phyloP scores from a whole-genome alignment of 305 asterid species.

The Solanum chacoense region DNA sequence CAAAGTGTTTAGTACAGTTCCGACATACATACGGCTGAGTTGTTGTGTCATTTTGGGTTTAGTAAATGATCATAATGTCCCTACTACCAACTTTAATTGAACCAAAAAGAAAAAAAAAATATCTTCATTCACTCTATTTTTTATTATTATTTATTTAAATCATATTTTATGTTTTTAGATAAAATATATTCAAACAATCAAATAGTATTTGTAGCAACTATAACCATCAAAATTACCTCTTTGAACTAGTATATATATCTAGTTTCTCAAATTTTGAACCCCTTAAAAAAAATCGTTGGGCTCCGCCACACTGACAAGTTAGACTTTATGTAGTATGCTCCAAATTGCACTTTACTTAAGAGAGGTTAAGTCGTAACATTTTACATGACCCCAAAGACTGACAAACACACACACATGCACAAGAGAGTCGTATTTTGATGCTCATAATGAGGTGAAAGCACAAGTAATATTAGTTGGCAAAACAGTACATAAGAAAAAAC shows the following conservation, averaged over 20 bases:
- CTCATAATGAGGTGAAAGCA: neutral
- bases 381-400: neutral
- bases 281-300: neutral
- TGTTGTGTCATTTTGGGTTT: neutral
- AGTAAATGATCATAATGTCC: neutral
- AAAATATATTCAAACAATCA: no score
- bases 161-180: no score
- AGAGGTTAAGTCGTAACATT: neutral
- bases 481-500: neutral
- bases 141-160: no score
- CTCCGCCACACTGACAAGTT: neutral
- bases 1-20: neutral
- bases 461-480: neutral
- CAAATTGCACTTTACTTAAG: neutral
- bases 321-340: neutral
- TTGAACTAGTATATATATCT: neutral
- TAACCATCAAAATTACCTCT: neutral
- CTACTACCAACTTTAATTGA: neutral
- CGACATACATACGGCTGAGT: neutral
- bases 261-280: neutral
- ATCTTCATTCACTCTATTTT: no score
- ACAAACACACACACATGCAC: neutral
- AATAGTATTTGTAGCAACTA: no score
- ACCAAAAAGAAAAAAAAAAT: neutral
- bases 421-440: neutral